A percentile compares a stretch with the other conserved stretches of the same genome.
These are phyloP conservation scores for Candida wancherniae DNA, from an alignment of 805 yeast species.

Conservation along the genomic window DNA sequence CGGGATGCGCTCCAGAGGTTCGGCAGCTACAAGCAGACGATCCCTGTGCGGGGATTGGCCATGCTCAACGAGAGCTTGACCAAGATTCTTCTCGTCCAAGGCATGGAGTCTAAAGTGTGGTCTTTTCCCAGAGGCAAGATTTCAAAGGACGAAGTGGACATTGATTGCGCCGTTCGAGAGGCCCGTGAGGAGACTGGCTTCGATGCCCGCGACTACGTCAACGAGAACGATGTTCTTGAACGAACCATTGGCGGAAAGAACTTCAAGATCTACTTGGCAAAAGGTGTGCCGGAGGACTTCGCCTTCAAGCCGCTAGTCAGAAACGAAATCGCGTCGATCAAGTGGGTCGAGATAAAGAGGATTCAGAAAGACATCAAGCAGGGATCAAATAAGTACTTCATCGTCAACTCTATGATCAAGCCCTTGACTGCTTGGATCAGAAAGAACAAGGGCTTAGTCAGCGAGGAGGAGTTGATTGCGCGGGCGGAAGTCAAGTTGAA, in stretches of 20 bases:
- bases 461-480: conserved; percentile 55
- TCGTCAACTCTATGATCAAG: conserved; percentile 46
- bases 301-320: conserved; percentile 78
- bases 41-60: conserved; percentile 97
- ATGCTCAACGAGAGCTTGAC: conserved; percentile 66
- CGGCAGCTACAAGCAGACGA: conserved; percentile 77
- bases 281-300: conserved; percentile 71
- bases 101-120: conserved; percentile 78
- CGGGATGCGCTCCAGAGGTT: conserved; percentile 74
- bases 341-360: conserved; percentile 64
- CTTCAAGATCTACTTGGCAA: conserved; percentile 73
- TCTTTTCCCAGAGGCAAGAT: conserved; percentile 97
- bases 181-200: conserved; percentile 92
- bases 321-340: conserved; percentile 78
- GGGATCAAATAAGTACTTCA: conserved; percentile 35
- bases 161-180: conserved; percentile 87
- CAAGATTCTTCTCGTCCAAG: conserved; percentile 76
- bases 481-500: conserved; percentile 66
- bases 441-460: conserved; percentile 41
- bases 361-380: conserved; percentile 39
- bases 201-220: conserved; percentile 64
- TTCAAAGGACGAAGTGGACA: conserved; percentile 85
- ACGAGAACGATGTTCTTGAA: conserved; percentile 71
- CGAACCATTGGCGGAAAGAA: conserved; percentile 79
- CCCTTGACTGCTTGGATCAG: conserved; percentile 54